Evolutionary conservation across 345 rosid genomes (phyloP).

Genomic region (Mercurialis annua): DNA sequence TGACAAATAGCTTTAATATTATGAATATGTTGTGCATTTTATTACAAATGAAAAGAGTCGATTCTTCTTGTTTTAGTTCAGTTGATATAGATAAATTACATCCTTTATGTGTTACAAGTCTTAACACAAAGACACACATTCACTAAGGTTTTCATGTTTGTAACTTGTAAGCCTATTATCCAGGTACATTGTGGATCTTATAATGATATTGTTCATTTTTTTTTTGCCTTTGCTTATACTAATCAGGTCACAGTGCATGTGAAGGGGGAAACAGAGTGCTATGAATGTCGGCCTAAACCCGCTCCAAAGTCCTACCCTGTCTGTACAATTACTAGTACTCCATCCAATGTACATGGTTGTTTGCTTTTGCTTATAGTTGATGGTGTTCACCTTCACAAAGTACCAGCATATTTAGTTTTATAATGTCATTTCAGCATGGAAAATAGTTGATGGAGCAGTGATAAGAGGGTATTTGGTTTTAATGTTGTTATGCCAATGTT

Average conservation of each 20-base stretch:
- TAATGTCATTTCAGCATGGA: not conserved
- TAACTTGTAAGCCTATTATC: not conserved
- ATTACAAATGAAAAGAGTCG: not conserved
- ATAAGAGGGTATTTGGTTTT: not conserved
- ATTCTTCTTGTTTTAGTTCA: not conserved
- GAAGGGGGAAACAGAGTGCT: conserved; percentile 94
- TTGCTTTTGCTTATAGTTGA: not conserved
- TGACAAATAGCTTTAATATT: not conserved
- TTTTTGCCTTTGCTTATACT: conserved; percentile 11
- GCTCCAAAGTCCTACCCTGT: conserved; percentile 98
- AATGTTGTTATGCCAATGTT: not conserved
- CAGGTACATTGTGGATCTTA: conserved; percentile 15
- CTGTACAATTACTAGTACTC: conserved; percentile 98
- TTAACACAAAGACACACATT: not conserved
- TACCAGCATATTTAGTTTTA: not conserved
- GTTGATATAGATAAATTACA: not conserved
- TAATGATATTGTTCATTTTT: not conserved
- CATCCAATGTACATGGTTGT: conserved; percentile 71
- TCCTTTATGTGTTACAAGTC: not conserved
- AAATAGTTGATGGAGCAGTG: not conserved
- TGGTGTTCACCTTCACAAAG: not conserved
- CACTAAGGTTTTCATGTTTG: conserved; percentile 5
- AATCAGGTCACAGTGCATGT: conserved; percentile 83
- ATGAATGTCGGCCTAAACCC: conserved; percentile 94
- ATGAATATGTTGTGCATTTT: not conserved